Evolutionary conservation across 257 asterid species (phyloP), one percentile per base, ranked within the genome.

Genomic region (Solanum chaucha): DNA sequence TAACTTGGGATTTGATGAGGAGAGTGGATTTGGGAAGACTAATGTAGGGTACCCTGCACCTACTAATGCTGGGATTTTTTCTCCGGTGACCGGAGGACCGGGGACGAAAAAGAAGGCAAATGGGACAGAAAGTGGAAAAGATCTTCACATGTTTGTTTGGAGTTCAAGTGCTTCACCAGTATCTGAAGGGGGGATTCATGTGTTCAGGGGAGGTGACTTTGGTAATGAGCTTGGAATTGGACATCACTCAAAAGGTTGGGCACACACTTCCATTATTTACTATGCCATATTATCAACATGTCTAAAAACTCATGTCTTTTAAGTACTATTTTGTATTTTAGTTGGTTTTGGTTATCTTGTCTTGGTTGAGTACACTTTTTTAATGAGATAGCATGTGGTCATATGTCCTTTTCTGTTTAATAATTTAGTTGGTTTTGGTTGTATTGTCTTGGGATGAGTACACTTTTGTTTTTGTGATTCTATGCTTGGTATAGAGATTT

Each of bases 151-250:
- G 93, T 91, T 89, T 84, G 92, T 91, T 41, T 89, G 93, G 92
- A 89, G 93, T 55, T 85, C 92, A 15, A 91, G 89, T 90, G 87
- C 90, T 26, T 90, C 93, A 19, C 91, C 93, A 9, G 91, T 88
- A 46, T 90, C 92, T 10, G 92, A 90, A 90, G 98, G 97, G 3
- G 99, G 98, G 78, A 93, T 97, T 91, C 98, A 94, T 92, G 99
- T 97, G 13, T 97, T 97, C 88, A 88, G 92, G 48, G 99, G 99
- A 71, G 98, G 92, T 8, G 96, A 94, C 1, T 93, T 90, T 90
- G 95, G 95, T 6, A 93, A 90, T 85, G 97, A 92, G 20, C 87
- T 90, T 55, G 91, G 90, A 12, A 87, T 93, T 85, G 99, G 98
- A 80, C 94, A 96, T 87, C 95, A 94, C 20, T 95, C 99, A 3